Conservation (phyloP, 495 filamentous ascomycete genomes). For the Penicillium samsonianum region DNA sequence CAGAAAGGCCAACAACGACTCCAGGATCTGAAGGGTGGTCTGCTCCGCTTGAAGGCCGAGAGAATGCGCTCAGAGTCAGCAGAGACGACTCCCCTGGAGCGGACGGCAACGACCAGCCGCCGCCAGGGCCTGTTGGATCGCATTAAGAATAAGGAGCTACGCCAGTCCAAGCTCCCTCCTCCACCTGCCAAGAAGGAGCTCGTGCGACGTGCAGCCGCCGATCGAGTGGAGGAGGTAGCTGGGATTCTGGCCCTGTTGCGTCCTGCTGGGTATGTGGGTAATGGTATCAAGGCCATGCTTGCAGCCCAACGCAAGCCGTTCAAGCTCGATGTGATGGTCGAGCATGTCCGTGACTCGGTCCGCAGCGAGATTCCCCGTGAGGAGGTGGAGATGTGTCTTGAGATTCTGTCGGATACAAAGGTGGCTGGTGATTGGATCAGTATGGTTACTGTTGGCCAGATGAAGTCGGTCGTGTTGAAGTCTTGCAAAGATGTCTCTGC, state of each 20-base stretch:
- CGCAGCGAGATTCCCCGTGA: constrained; percentile 42
- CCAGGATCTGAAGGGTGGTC: constrained; percentile 47
- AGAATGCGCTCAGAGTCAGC: constrained; percentile 28
- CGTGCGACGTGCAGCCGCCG: constrained; percentile 39
- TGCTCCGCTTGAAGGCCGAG: constrained; percentile 45
- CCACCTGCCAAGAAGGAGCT: constrained; percentile 47
- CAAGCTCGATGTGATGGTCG: constrained; percentile 39
- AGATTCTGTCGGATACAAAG: constrained; percentile 42
- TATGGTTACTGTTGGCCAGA: constrained; percentile 42
- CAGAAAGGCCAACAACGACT: constrained; percentile 50
- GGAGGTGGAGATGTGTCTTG: constrained; percentile 46
- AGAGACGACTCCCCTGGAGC: constrained; percentile 21
- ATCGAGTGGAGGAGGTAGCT: constrained; percentile 47
- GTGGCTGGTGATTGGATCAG: constrained; percentile 49
- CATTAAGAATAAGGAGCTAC: constrained; percentile 47
- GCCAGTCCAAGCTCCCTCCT: constrained; percentile 46
- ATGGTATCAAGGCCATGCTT: constrained; percentile 36
- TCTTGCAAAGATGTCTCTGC: constrained; percentile 44
- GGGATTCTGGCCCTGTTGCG: constrained; percentile 41
- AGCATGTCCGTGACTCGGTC: constrained; percentile 43
- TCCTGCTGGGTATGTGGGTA: constrained; percentile 38
- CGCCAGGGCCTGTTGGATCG: constrained; percentile 46
- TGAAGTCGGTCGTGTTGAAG: constrained; percentile 48
- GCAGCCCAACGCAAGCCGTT: constrained; percentile 45
- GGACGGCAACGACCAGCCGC: constrained; percentile 37